A percentile compares a stretch with the other conserved stretches of the same genome.
These are phyloP conservation scores for Vittaforma corneae DNA, from an alignment of 371 early-diverging fungal genomes.

Conservation along the genomic window DNA sequence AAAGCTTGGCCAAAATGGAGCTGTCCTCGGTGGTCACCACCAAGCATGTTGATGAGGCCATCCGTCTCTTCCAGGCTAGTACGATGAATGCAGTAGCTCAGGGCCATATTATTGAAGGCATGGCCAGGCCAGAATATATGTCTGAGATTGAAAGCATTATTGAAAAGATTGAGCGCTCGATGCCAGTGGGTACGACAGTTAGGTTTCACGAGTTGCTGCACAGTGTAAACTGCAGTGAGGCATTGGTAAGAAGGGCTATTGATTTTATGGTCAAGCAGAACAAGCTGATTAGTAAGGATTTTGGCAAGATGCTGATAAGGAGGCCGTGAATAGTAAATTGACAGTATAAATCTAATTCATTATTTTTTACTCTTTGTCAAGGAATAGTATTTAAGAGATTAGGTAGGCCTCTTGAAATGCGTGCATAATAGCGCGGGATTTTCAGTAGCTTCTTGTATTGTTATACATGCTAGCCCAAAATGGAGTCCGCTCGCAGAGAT, in stretches of 20 bases:
- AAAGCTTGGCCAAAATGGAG: slow-evolving; percentile 88
- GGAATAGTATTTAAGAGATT: no score
- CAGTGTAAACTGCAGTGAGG: slow-evolving; percentile 36
- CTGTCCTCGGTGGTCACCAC: slow-evolving; percentile 74
- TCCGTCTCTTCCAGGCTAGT: slow-evolving; percentile 84
- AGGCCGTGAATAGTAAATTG: no score
- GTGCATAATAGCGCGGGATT: no score
- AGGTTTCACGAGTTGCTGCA: slow-evolving; percentile 33
- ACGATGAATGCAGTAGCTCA: slow-evolving; percentile 77
- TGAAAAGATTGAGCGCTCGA: slow-evolving; percentile 35
- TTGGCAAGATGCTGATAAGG: slow-evolving; percentile 50
- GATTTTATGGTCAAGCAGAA: slow-evolving; percentile 56
- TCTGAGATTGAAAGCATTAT: slow-evolving; percentile 45
- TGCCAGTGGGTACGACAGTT: slow-evolving; percentile 54
- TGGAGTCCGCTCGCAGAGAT: no score
- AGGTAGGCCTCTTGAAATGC: no score
- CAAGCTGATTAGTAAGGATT: slow-evolving; percentile 49
- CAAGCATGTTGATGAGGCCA: slow-evolving; percentile 90
- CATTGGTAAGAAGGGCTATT: slow-evolving; percentile 46
- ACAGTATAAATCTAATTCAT: not conserved
- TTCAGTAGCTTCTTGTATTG: no score
- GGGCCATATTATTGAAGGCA: slow-evolving; percentile 59
- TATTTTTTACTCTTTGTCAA: not conserved
- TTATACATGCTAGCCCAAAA: no score
- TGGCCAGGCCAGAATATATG: slow-evolving; percentile 48